Percentiles rank a stretch among this genome's conserved stretches.
Evolutionary conservation across 2,329 filamentous ascomycete species (phyloP).

Genomic region (Sporothrix sp.): DNA sequence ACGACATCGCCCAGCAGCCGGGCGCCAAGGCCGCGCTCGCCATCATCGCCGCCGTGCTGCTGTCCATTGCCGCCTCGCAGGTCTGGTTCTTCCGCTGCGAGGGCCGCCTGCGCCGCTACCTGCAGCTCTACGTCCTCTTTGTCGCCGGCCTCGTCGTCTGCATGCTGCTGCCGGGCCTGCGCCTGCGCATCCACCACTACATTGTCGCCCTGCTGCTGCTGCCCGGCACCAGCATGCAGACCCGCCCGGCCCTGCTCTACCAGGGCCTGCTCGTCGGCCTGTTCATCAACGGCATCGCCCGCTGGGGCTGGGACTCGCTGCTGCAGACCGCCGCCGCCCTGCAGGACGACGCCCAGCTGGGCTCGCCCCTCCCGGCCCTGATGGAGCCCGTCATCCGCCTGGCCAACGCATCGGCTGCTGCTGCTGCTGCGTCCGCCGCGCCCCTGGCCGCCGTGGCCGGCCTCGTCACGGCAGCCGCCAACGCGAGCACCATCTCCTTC

Average conservation of each 20-base stretch:
- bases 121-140: slow-evolving; percentile 67
- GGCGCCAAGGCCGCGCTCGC: slow-evolving; percentile 77
- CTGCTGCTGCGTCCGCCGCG: slow-evolving; percentile 9
- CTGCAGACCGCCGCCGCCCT: slow-evolving; percentile 71
- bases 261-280: slow-evolving; percentile 84
- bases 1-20: slow-evolving; percentile 81
- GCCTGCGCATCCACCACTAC: slow-evolving; percentile 89
- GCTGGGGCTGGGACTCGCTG: slow-evolving; percentile 88
- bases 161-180: slow-evolving; percentile 63
- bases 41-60: slow-evolving; percentile 62
- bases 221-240: slow-evolving; percentile 82
- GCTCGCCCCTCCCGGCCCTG: slow-evolving; percentile 50
- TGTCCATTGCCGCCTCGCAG: slow-evolving; percentile 61
- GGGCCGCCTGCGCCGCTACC: slow-evolving; percentile 65
- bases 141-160: slow-evolving; percentile 57
- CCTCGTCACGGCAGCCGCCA: slow-evolving; percentile 18
- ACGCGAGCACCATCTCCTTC: slow-evolving; percentile 57
- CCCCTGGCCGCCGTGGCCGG: not conserved
- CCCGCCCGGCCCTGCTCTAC: slow-evolving; percentile 71
- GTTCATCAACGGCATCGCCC: slow-evolving; percentile 86
- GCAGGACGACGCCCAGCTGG: slow-evolving; percentile 55
- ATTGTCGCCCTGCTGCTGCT: slow-evolving; percentile 79
- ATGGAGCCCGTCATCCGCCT: slow-evolving; percentile 38
- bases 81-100: slow-evolving; percentile 80
- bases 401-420: slow-evolving; percentile 12